Conservation (phyloP, 1,284 basidiomycete genomes). For the Laetiporus sulphureus region DNA sequence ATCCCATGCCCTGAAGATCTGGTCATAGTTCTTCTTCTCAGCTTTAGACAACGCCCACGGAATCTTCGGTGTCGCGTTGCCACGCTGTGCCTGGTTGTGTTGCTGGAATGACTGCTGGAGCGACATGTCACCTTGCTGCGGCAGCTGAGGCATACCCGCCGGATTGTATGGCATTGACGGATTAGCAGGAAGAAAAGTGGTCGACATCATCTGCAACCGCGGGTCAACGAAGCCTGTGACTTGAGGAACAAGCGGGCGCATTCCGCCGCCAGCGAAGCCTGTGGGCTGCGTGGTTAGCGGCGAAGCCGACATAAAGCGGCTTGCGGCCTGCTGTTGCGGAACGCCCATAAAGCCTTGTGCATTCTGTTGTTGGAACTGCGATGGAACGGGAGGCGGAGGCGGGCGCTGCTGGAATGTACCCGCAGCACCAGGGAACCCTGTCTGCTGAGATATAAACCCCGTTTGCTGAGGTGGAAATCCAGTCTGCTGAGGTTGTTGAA, state of each 20-base stretch:
- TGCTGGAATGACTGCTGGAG: slow-evolving; percentile 78
- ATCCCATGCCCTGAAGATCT: slow-evolving; percentile 98
- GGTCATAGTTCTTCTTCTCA: slow-evolving; percentile 96
- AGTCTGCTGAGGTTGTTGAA: slow-evolving; percentile 34
- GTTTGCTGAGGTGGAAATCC: slow-evolving; percentile 26
- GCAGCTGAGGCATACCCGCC: slow-evolving; percentile 62
- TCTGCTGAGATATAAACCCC: slow-evolving; percentile 32
- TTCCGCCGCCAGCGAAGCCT: slow-evolving; percentile 42
- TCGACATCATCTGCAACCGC: slow-evolving; percentile 78
- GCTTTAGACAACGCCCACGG: slow-evolving; percentile 87
- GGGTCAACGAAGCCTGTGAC: slow-evolving; percentile 83
- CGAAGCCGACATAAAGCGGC: slow-evolving; percentile 44
- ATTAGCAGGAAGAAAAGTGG: slow-evolving; percentile 80
- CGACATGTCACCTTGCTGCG: slow-evolving; percentile 46
- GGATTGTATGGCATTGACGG: slow-evolving; percentile 53
- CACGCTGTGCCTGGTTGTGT: slow-evolving; percentile 69
- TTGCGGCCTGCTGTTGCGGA: slow-evolving; percentile 30
- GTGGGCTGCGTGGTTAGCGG: slow-evolving; percentile 51
- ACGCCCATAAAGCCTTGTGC: slow-evolving; percentile 36
- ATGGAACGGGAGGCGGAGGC: slow-evolving; percentile 54
- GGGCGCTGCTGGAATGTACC: slow-evolving; percentile 44
- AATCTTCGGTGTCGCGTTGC: slow-evolving; percentile 68
- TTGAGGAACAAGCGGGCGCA: slow-evolving; percentile 62
- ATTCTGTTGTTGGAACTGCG: slow-evolving; percentile 50
- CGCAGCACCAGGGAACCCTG: slow-evolving; percentile 38